These are phyloP conservation scores for Heritiera littoralis DNA, from an alignment of 345 rosid species.

Conservation along the genomic window DNA sequence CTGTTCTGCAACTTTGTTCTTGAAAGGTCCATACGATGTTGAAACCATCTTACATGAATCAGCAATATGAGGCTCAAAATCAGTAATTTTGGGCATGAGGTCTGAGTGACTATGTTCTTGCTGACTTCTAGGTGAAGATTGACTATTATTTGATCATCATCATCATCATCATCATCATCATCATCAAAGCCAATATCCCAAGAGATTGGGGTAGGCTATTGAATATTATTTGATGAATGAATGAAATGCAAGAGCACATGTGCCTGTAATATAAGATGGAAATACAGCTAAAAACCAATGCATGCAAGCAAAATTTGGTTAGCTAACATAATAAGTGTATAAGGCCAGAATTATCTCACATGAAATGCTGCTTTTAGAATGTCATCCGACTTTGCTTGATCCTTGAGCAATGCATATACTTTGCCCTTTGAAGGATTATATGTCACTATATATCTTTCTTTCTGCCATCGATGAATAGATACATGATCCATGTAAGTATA, in stretches of 20 bases:
- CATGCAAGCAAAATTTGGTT: not conserved
- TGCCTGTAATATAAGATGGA: slow-evolving; percentile 59
- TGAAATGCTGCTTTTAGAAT: slow-evolving; percentile 96
- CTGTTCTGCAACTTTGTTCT: slow-evolving; percentile 78
- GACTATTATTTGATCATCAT: slow-evolving; percentile 39
- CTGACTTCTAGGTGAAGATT: slow-evolving; percentile 31
- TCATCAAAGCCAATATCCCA: too few species aligned
- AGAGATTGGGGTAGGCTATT: too few species aligned
- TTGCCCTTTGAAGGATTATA: slow-evolving; percentile 80
- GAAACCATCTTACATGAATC: slow-evolving; percentile 87
- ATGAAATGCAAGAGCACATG: slow-evolving; percentile 87
- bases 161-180: too few species aligned
- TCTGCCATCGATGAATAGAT: slow-evolving; percentile 50
- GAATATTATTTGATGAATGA: too few species aligned
- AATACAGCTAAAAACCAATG: not conserved
- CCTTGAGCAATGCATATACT: slow-evolving; percentile 88
- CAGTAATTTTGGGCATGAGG: slow-evolving; percentile 32
- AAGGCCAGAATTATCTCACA: slow-evolving; percentile 43
- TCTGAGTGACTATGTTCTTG: slow-evolving; percentile 36
- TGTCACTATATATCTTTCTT: slow-evolving; percentile 83
- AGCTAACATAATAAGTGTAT: not conserved
- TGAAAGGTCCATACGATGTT: slow-evolving; percentile 63
- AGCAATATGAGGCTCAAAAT: slow-evolving; percentile 66
- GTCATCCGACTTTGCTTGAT: slow-evolving; percentile 88
- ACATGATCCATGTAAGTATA: not conserved